phyloP scores from a whole-genome alignment of 1,139 yeast species.

The Yamadazyma trypodendri region DNA sequence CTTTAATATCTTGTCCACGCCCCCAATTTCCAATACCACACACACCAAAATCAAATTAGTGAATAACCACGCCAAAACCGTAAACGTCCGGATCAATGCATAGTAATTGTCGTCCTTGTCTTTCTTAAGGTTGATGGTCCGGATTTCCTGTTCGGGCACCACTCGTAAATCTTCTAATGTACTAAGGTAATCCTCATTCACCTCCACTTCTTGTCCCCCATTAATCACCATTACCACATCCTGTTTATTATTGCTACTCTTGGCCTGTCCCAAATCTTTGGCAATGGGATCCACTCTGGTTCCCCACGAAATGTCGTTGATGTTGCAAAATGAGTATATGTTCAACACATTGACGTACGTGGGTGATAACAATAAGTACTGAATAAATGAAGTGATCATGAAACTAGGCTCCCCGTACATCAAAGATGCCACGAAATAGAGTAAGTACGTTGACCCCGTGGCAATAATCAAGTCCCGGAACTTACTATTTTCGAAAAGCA shows the following conservation, averaged over 20 bases:
- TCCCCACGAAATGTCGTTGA: slow-evolving; percentile 95
- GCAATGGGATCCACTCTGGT: slow-evolving; percentile 70
- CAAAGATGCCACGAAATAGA: slow-evolving; percentile 76
- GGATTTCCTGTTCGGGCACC: slow-evolving; percentile 20
- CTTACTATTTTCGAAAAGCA: slow-evolving; percentile 59
- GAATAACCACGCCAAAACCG: slow-evolving; percentile 48
- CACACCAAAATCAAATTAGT: slow-evolving; percentile 44
- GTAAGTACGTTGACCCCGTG: slow-evolving; percentile 75
- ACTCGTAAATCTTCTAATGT: slow-evolving; percentile 48
- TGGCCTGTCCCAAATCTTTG: slow-evolving; percentile 69
- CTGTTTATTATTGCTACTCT: slow-evolving; percentile 55
- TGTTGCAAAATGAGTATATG: slow-evolving; percentile 83
- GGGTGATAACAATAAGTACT: slow-evolving; percentile 71
- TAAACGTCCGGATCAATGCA: slow-evolving; percentile 45
- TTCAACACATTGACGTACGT: slow-evolving; percentile 75
- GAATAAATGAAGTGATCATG: slow-evolving; percentile 70
- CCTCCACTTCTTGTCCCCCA: slow-evolving; percentile 53
- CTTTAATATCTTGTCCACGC: slow-evolving; percentile 30
- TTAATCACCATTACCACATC: slow-evolving; percentile 70
- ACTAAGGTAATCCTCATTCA: slow-evolving; percentile 57
- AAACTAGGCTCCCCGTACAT: slow-evolving; percentile 78
- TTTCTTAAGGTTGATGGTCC: slow-evolving; percentile 23
- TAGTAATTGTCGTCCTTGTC: slow-evolving; percentile 41
- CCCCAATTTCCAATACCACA: slow-evolving; percentile 44
- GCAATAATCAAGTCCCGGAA: slow-evolving; percentile 89